Conservation (phyloP, 2,329 filamentous ascomycete genomes). For the Pseudogymnoascus sp. region DNA sequence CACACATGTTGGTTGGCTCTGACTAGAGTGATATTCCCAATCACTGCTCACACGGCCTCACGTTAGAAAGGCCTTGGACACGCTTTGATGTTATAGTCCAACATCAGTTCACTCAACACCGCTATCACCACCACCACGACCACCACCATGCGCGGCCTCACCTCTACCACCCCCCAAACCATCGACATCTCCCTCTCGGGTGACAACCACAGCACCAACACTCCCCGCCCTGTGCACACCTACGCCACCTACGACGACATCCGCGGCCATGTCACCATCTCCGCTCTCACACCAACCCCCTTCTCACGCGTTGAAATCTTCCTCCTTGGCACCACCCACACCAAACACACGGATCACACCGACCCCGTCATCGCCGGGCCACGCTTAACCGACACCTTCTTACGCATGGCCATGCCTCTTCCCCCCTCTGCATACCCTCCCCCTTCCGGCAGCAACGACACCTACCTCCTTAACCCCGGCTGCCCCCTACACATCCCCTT, state of each 20-base stretch:
- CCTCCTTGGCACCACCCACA: neutral
- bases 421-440: neutral
- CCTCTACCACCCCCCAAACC: neutral
- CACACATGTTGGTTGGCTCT: no score
- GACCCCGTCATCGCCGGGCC: neutral
- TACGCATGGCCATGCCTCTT: slow-evolving; percentile 28
- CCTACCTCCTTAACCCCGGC: slow-evolving; percentile 16
- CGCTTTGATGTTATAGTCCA: neutral
- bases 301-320: neutral
- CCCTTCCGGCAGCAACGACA: slow-evolving; percentile 19
- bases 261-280: neutral
- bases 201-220: neutral
- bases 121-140: neutral
- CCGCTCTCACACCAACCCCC: neutral
- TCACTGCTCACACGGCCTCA: no score
- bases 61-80: neutral
- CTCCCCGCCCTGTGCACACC: neutral
- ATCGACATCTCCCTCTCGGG: neutral
- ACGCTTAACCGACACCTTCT: slow-evolving; percentile 22
- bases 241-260: slow-evolving; percentile 5
- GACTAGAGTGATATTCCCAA: no score
- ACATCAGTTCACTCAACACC: neutral
- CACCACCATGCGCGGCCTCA: neutral
- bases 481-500: slow-evolving; percentile 26
- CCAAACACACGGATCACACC: neutral